phyloP scores from a whole-genome alignment of 495 filamentous ascomycete genomes.

The Aspergillus nanangensis region DNA sequence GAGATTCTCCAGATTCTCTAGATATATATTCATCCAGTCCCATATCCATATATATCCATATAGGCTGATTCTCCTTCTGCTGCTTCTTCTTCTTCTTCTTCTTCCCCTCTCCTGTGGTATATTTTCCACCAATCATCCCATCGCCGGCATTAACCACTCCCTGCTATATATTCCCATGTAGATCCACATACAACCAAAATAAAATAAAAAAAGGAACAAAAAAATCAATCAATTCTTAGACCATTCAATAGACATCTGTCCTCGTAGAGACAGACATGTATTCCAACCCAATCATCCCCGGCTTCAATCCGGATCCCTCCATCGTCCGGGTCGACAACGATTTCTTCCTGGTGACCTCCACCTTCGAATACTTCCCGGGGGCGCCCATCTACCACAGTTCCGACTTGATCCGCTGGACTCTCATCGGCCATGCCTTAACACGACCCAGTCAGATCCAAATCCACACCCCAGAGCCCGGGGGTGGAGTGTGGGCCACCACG shows the following conservation, averaged over 20 bases:
- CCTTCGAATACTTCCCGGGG: constrained; percentile 46
- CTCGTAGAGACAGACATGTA: constrained; percentile 12
- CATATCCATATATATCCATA: too few species aligned
- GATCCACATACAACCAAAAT: not conserved
- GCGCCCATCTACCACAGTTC: constrained; percentile 43
- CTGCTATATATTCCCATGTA: not conserved
- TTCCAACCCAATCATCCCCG: constrained; percentile 33
- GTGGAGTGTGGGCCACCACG: constrained; percentile 43
- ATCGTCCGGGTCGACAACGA: constrained; percentile 31
- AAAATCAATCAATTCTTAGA: too few species aligned
- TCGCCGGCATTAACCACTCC: too few species aligned
- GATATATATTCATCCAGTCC: too few species aligned
- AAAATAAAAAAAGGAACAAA: not conserved
- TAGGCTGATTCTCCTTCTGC: too few species aligned
- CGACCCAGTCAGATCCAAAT: constrained; percentile 59
- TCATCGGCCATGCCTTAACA: constrained; percentile 54
- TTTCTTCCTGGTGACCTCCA: constrained; percentile 43
- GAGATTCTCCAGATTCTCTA: too few species aligned
- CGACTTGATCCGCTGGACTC: constrained; percentile 41
- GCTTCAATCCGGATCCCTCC: constrained; percentile 41
- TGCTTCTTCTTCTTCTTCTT: not conserved
- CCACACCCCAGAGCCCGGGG: constrained; percentile 48
- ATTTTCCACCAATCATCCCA: constrained; percentile 7
- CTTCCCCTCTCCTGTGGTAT: not conserved
- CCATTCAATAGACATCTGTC: not conserved